Base-by-base conservation (phyloP, 106 monocot genomes). In the Iris macrosiphon region DNA sequence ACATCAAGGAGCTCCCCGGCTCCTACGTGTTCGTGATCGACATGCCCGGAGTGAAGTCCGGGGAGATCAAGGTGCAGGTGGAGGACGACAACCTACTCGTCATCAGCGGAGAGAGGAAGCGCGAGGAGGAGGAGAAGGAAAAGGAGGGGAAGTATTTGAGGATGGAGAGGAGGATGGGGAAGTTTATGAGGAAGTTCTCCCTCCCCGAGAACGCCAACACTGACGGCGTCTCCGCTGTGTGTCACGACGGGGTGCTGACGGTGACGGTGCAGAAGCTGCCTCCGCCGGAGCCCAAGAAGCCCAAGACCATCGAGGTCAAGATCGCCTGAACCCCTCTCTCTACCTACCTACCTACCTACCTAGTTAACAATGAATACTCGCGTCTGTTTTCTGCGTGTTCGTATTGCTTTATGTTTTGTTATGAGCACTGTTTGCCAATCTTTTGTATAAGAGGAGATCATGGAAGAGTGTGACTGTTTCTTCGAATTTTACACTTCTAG, bases 281-380 rank as follows among this genome's bases (percentile, higher is more conserved):
- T 17, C 81, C 81, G 59, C 77, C 87, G 50, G 81, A 87, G 70
- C 81, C 78, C 12, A 87, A 87, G 81, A 81, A 81, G 70, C 86
- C 87, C 4, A 87, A 87, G 72, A 75, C 82, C 35, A 75, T 82
- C 44, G 72, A 88, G 75, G 82, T 88, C 4, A 77, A 74, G 70
- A 43, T 78, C 23, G 74, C 45, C 5, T 81, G 60, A 74, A 35
- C n/a, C n/a, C n/a, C n/a, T n/a, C n/a, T n/a, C n/a, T n/a, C n/a
- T n/a, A n/a, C n/a, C n/a, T n/a, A n/a, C n/a, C n/a, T n/a, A n/a
- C n/a, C n/a, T n/a, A n/a, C n/a, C n/a, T n/a, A n/a, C 31, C 30
- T n/a, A n/a, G n/a, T n/a, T n/a, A n/a, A n/a, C n/a, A n/a, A n/a
- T n/a, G n/a, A n/a, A n/a, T n/a, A n/a, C n/a, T n/a, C n/a, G n/a